Evolutionary conservation across 2,329 filamentous ascomycete genomes (phyloP), one percentile per base, ranked within the genome.

Genomic region (Sordariomycetes sp.): DNA sequence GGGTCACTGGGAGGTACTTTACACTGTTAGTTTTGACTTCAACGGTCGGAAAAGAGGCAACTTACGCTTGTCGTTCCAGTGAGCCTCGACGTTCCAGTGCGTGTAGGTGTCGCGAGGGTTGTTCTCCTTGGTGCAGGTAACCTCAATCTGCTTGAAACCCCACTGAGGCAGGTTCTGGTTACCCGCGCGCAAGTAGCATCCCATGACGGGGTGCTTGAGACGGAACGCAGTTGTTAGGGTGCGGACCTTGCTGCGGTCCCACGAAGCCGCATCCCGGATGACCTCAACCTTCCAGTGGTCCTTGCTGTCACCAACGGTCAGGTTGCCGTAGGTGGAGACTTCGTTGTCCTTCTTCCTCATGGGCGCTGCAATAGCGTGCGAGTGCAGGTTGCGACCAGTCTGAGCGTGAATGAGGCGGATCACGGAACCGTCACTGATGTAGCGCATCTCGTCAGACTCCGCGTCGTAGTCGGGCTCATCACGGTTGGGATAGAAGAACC

Each of bases 111-210:
- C 92, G 35, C 80, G 76, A 6, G 88, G 86, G 50, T 90, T 92
- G 67, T 95, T 94, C 47, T 82, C 76, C 68, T 94, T 95, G 46
- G 82, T 79, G 61, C 92, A 98, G 18, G 87, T 94, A 23, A 92
- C 88, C 64, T 98, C 92, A 45, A 98, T 96, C 64, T 98, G 92
- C 68, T 96, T 95, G 72, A 98, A 98, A 56, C 92, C 92, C 92
- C 92, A 98, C 57, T 96, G 92, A 33, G 92, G 92, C 43, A 98
- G 71, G 61, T 96, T 98, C 49, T 87, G 83, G 50, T 94, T 98
- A 47, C 88, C 90, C 39, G 92, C 93, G 43, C 88, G 82, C 33
- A 98, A 76, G 56, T 98, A 98, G 63, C 92, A 98, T 46, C 84
- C 85, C 36, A 96, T 70, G 36, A 78, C 70, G 27, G 75, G 68